Base-by-base conservation (phyloP, 306 rosid species). In the Prosopis cineraria region DNA sequence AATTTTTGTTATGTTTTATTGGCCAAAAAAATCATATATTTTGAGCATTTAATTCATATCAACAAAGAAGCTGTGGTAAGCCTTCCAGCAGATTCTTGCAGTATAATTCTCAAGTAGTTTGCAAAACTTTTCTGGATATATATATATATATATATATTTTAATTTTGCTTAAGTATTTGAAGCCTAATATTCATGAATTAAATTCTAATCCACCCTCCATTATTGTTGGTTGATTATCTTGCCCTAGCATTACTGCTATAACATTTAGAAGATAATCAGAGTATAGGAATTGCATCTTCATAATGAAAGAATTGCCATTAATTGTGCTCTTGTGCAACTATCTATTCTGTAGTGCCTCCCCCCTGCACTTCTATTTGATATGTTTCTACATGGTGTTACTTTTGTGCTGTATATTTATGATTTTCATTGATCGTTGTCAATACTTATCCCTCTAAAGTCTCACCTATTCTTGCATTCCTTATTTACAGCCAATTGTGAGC, bases 401-500 rank as follows among this genome's bases (percentile, higher is more conserved):
- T 83, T 44, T 81, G 37, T 17, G 65, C 72, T 63, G 20, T 69
- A 25, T 53, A 74, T 37, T 74, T 78, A 33, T 53, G 48, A 48
- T 39, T 67, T 31, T 36, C 75, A 62, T 77, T 55, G 16, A 22
- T 71, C 50, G 25, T 52, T 52, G 33, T 62, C 12, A 44, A 34
- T 78, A 3, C 66, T 33, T 16, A 14, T n/a, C 19, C 39, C 58
- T 25, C 62, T 27, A 22, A 67, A 74, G 39, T 80, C 17, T 73
- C 64, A 40, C 44, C 50, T 47, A 62, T 43, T n/a, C 19, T 73
- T 25, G 9, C 20, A 6, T 31, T 67, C 34, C 60, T 73, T 59
- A 2, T 50, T 66, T 59, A 6, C 90, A 95, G 99, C 93, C 93
- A 78, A 88, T 95, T 81, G 84, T 58, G 65, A 87, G 77, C 27